phyloP scores from a whole-genome alignment of 148 eudicot genomes.

The Rhododendron mucronatum region DNA sequence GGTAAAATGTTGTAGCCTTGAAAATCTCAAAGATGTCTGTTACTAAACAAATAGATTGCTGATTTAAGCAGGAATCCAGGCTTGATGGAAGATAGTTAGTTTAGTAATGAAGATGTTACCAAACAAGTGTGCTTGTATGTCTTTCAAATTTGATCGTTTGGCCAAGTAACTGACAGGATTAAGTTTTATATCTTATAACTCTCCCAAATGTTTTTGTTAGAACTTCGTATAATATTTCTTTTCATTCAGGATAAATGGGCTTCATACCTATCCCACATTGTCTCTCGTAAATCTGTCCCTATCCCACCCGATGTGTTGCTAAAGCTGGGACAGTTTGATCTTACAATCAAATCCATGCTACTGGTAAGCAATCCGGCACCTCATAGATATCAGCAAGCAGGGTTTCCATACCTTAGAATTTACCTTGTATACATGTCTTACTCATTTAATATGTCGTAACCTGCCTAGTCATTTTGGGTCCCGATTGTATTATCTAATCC shows the following conservation, averaged over 20 bases:
- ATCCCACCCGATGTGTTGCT: background rate
- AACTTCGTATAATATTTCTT: background rate
- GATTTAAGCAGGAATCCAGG: background rate
- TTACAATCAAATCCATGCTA: background rate
- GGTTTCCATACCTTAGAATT: background rate
- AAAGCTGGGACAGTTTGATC: background rate
- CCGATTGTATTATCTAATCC: background rate
- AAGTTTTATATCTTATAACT: background rate
- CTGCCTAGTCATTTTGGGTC: background rate
- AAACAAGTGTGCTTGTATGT: background rate
- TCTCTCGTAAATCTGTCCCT: background rate
- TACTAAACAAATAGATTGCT: background rate
- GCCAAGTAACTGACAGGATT: background rate
- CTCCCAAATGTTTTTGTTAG: background rate
- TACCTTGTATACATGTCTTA: background rate
- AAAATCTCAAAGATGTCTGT: background rate
- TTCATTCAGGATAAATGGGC: background rate
- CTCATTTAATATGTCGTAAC: background rate
- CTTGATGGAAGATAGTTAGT: background rate
- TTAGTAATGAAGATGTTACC: background rate
- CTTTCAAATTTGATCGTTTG: background rate
- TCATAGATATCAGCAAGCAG: background rate
- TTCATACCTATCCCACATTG: background rate
- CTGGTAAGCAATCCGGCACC: slow-evolving; percentile 1
- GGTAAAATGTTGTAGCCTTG: background rate